Evolutionary conservation across 345 rosid genomes (phyloP).

Genomic region (Rubroshorea leprosula): DNA sequence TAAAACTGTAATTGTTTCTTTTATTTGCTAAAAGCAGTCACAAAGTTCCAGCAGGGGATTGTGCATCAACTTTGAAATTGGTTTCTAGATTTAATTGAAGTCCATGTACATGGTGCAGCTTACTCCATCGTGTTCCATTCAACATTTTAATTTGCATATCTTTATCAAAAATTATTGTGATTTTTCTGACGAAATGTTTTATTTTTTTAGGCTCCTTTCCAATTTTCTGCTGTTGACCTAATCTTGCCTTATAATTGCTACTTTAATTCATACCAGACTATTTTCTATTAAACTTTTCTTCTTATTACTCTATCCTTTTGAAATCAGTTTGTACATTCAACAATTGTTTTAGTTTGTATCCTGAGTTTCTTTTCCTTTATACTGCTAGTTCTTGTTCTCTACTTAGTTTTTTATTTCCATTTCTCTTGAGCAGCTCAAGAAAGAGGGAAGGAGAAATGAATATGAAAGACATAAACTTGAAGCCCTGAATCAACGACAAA

Average conservation of each 20-base stretch:
- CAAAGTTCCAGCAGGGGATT: background rate
- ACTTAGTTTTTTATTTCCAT: background rate
- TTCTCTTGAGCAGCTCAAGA: slow-evolving; percentile 48
- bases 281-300: no score
- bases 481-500: slow-evolving; percentile 69
- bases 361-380: background rate
- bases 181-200: no score
- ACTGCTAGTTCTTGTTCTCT: background rate
- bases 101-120: background rate
- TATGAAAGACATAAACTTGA: slow-evolving; percentile 72
- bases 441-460: slow-evolving; percentile 73
- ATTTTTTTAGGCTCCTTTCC: no score
- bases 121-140: background rate
- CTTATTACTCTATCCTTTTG: no score
- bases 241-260: no score
- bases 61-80: slow-evolving; percentile 7
- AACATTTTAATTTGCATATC: background rate
- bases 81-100: background rate
- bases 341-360: background rate
- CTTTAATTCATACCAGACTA: no score
- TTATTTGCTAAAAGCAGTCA: background rate
- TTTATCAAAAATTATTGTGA: no score
- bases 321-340: background rate
- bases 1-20: slow-evolving; percentile 7
- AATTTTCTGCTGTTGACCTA: no score